phyloP scores from a whole-genome alignment of 371 early-diverging fungal species.

The Saksenaea oblongispora region DNA sequence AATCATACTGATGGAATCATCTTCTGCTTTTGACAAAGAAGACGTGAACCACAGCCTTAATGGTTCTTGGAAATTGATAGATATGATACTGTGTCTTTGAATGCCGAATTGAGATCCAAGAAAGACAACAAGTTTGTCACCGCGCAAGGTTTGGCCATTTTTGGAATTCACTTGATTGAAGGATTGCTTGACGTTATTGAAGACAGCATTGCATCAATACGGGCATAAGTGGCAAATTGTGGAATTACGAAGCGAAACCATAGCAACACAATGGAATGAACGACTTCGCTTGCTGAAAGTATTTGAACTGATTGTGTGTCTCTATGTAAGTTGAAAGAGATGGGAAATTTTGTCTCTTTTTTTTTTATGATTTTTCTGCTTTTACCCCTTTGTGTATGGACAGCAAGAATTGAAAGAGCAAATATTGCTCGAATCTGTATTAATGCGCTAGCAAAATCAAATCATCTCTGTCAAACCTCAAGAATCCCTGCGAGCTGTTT shows the following conservation, averaged over 20 bases:
- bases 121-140: constrained; percentile 1
- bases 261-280: constrained; percentile 3
- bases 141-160: neutral
- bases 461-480: too few relatives aligned
- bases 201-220: neutral
- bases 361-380: too few relatives aligned
- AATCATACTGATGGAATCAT: neutral
- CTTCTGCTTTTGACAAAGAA: constrained; percentile 1
- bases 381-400: too few relatives aligned
- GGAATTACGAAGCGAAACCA: constrained; percentile 5
- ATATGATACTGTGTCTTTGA: neutral
- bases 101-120: neutral
- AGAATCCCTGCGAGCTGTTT: too few relatives aligned
- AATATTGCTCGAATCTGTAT: too few relatives aligned
- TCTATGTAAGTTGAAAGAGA: too few relatives aligned
- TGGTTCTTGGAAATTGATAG: neutral
- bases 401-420: too few relatives aligned
- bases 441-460: too few relatives aligned
- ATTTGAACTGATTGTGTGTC: constrained; percentile 5
- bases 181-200: neutral
- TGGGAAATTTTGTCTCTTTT: too few relatives aligned
- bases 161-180: neutral
- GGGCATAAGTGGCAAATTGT: constrained; percentile 4
- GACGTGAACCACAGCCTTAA: neutral
- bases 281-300: constrained; percentile 1